Percentiles rank a stretch among this genome's conserved stretches.
These are phyloP conservation scores for Umbelopsis ramanniana DNA, from an alignment of 192 early-diverging fungal species.

Conservation along the genomic window DNA sequence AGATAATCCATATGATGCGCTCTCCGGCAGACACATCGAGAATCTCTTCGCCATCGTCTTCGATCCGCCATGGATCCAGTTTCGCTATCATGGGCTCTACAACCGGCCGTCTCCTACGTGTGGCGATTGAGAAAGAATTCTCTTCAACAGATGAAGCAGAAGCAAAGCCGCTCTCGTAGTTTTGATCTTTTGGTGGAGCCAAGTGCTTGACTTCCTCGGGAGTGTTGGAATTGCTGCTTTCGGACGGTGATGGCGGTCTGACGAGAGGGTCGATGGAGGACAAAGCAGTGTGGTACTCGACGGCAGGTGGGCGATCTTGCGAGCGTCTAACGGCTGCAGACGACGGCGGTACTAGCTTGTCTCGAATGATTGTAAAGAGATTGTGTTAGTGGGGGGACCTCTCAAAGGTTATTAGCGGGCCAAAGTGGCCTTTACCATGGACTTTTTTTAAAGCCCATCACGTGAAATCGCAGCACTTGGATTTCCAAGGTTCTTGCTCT, in stretches of 20 bases:
- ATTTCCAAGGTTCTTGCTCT: background rate
- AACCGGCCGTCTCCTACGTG: constrained; percentile 1
- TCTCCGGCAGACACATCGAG: background rate
- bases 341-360: background rate
- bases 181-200: constrained; percentile 4
- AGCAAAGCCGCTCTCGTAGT: constrained; percentile 35
- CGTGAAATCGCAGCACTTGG: background rate
- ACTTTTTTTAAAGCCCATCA: background rate
- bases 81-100: constrained; percentile 21
- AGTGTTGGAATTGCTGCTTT: background rate
- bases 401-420: background rate
- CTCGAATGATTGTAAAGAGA: background rate
- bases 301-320: background rate
- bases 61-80: constrained; percentile 24
- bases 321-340: background rate
- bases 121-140: constrained; percentile 3
- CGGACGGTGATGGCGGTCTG: constrained; percentile 6
- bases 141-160: constrained; percentile 40
- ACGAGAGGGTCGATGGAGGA: background rate
- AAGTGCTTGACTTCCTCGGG: background rate
- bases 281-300: background rate
- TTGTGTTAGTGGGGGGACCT: background rate
- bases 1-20: background rate
- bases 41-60: constrained; percentile 13
- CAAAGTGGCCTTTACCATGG: background rate